A percentile compares a stretch with the other conserved stretches of the same genome.
These are phyloP conservation scores for Pyrus hybrid DNA, from an alignment of 331 rosid species.

Conservation along the genomic window DNA sequence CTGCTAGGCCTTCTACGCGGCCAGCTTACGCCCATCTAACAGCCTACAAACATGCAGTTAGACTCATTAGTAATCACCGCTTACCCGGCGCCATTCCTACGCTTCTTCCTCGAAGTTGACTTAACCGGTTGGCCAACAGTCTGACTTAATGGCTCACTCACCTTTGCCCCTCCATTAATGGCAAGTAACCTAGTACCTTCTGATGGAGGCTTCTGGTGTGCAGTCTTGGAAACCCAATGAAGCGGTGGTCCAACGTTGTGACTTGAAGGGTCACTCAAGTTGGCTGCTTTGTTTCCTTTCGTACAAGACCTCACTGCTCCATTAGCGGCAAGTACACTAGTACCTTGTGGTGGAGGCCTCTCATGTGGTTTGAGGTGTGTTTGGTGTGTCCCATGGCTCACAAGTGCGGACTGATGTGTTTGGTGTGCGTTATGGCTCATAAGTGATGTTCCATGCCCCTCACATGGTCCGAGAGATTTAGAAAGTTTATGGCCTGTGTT, in stretches of 20 bases:
- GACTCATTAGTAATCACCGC: not conserved
- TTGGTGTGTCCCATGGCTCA: no score
- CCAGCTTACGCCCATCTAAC: not conserved
- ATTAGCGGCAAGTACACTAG: not conserved
- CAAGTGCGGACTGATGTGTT: not conserved
- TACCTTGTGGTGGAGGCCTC: no score
- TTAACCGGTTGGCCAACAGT: not conserved
- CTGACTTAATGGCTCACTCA: no score
- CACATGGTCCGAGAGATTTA: no score
- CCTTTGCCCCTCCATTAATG: conserved; percentile 1
- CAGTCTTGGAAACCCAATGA: not conserved
- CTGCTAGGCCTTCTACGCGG: not conserved
- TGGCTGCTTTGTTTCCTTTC: not conserved
- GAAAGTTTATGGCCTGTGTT: no score
- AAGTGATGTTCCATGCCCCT: not conserved
- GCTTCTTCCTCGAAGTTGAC: conserved; percentile 6
- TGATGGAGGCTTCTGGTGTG: not conserved
- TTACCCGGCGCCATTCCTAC: not conserved
- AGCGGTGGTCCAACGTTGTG: not conserved
- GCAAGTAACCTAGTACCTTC: not conserved
- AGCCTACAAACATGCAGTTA: not conserved
- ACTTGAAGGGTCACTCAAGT: conserved; percentile 2
- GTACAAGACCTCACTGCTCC: not conserved
- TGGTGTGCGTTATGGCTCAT: not conserved
- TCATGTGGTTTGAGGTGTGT: not conserved